Base-by-base conservation (phyloP, 768 basidiomycete species). In the Trametes elegans region DNA sequence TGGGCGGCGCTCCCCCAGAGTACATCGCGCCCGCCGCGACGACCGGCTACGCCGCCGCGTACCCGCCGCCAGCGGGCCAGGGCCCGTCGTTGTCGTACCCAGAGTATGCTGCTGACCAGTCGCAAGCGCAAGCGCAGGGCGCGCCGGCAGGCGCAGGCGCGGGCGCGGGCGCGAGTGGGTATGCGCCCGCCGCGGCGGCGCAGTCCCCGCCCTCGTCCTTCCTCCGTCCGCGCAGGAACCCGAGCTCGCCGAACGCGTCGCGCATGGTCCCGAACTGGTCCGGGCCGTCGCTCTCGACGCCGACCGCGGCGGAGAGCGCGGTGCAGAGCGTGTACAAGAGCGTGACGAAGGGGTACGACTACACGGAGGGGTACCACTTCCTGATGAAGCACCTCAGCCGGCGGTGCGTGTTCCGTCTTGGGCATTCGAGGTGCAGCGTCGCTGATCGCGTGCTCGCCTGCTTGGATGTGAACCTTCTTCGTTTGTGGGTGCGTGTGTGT, bases 361-460 rank as follows among this genome's bases (percentile, higher is more conserved):
- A 98, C 65, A 96, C 93, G 14, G 89, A 97, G 74, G 93, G 93
- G 19, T 98, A 98, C 68, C 96, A 97, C 69, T 91, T 90, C 69
- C 76, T 98, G 62, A 98, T 98, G 93, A 90, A 93, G 73, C 90
- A 93, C 71, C 76, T 98, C 46, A 87, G 87, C 38, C 81, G 75
- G 64, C 82, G 87, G 93, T 90, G 68, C 72, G 87, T 84, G n/a
- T 66, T 64, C 38, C 19, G 36, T 18, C 27, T 19, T 31, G 19
- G 35, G 31, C 13, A 24, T 45, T 38, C 19, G 45, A 24, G 23
- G 62, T 61, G 55, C 51, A 59, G 39, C 45, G 56, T 7, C 49
- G 56, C 50, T 54, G 41, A 45, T 61, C 54, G 49, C 27, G 55
- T 52, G 60, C 24, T 18, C 62, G 59, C 61, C n/a, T 26, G 2